A percentile compares a stretch with the other conserved stretches of the same genome.
Conservation (phyloP, 257 asterid species). For the Agastache rugosa region DNA sequence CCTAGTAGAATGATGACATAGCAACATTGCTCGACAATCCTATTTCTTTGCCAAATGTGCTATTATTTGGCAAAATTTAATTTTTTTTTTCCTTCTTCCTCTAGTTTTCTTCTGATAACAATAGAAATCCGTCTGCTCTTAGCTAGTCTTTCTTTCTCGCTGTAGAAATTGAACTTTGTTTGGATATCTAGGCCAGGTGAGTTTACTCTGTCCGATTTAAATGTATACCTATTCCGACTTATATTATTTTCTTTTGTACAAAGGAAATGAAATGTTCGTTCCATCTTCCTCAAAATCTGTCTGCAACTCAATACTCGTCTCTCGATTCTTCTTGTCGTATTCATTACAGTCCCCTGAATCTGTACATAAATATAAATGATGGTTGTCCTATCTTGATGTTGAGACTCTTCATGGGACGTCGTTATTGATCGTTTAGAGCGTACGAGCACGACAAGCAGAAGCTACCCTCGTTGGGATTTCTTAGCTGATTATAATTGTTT, state of each 20-base stretch:
- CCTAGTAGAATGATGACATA: conserved; percentile 51
- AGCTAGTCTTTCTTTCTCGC: conserved; percentile 24
- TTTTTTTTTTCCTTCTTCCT: background rate
- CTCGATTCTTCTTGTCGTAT: background rate
- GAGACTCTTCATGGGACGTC: background rate
- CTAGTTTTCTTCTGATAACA: background rate
- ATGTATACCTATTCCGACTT: conserved; percentile 8
- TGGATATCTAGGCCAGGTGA: conserved; percentile 25
- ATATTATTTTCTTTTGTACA: conserved; percentile 36
- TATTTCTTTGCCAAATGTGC: conserved; percentile 17
- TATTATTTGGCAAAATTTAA: conserved; percentile 17
- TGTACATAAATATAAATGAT: background rate
- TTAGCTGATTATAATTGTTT: conserved; percentile 9
- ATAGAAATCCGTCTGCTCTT: background rate
- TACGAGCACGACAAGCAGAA: background rate
- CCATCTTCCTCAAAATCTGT: background rate
- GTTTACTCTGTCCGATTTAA: conserved; percentile 13
- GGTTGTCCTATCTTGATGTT: background rate
- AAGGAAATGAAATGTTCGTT: conserved; percentile 21
- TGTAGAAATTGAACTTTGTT: conserved; percentile 16
- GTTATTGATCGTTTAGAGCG: background rate
- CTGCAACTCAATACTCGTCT: background rate
- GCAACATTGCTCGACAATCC: conserved; percentile 4
- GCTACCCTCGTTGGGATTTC: background rate
- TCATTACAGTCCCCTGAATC: too few species aligned